Evolutionary conservation across 768 basidiomycete species (phyloP), one percentile per base, ranked within the genome.

Genomic region (Omphalotus guepiniiformis): DNA sequence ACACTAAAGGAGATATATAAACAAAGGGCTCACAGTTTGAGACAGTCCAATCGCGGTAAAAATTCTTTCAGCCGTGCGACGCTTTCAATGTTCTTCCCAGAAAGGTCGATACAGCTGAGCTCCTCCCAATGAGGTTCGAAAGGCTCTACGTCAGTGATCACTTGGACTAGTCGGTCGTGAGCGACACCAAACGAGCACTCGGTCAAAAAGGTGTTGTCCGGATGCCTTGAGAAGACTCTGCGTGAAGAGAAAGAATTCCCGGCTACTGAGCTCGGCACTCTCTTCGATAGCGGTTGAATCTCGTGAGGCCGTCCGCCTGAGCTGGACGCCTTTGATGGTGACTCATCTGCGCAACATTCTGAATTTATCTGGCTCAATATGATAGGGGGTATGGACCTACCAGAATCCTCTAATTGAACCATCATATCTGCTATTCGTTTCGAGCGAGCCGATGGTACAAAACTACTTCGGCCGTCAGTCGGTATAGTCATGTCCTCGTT

Each of bases 101-200:
- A 80, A 48, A 99, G 69, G 60, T 97, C 85, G 55, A 99, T 83
- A 21, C 69, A 65, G 47, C 58, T 71, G 50, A 99, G 67, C 32
- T 78, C 72, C 57, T 97, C 94, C 96, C 96, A 99, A 60, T 90
- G 76, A 19, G 94, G 93, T 59, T 93, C 91, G 64, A 89, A 96
- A 16, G 94, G 93, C 60, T 93, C 86, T 11, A 93, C 82, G 58
- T 97, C 93, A 35, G 94, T 97, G 59, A 99, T 91, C 57, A 90
- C 83, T 63, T 89, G 81, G 2, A 98, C 86, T 4, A 99, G 78
- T 37, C 80, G 79, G 61, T 97, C 95, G 57, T 91, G 90, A n/a
- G 93, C 79, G 36, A 97, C 83, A 13, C 81, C 92, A 61, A 99
- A 99, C 34, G 94, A 97, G 61, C 94, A 97, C 61, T 98, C 94